Evolutionary conservation across 345 rosid genomes (phyloP).

Genomic region (Carallia pectinifolia): DNA sequence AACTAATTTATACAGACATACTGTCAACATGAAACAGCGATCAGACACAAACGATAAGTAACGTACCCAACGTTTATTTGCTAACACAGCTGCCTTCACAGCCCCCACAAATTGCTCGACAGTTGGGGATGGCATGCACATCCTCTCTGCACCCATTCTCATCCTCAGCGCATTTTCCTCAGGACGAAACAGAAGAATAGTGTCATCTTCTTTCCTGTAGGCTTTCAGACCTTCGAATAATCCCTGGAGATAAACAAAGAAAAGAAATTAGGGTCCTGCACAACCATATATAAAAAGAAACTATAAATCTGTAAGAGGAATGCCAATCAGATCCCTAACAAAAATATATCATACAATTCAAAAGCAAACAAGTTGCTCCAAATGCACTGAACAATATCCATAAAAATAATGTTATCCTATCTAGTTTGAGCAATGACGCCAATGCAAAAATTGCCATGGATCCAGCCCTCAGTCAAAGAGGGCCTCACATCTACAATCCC

Average conservation of each 20-base stretch:
- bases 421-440: too few relatives aligned
- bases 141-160: constrained; percentile 43
- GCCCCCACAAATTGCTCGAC: constrained; percentile 39
- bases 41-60: not conserved
- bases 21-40: not conserved
- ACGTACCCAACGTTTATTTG: constrained; percentile 46
- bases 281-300: too few relatives aligned
- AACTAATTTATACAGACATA: not conserved
- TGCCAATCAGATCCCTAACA: too few relatives aligned
- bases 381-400: too few relatives aligned
- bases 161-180: constrained; percentile 44
- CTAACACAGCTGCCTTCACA: constrained; percentile 38
- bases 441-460: too few relatives aligned
- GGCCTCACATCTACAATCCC: too few relatives aligned
- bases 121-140: constrained; percentile 47
- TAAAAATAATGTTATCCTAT: too few relatives aligned
- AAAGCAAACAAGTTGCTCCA: too few relatives aligned
- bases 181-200: constrained; percentile 40
- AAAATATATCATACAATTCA: too few relatives aligned
- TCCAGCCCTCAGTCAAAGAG: too few relatives aligned
- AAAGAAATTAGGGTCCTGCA: not conserved
- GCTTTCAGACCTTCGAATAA: constrained; percentile 48
- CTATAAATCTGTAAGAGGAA: too few relatives aligned
- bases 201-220: constrained; percentile 32
- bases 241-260: constrained; percentile 24